These are phyloP conservation scores for Polygonum maritimum DNA, from an alignment of 148 eudicot genomes.

Conservation along the genomic window DNA sequence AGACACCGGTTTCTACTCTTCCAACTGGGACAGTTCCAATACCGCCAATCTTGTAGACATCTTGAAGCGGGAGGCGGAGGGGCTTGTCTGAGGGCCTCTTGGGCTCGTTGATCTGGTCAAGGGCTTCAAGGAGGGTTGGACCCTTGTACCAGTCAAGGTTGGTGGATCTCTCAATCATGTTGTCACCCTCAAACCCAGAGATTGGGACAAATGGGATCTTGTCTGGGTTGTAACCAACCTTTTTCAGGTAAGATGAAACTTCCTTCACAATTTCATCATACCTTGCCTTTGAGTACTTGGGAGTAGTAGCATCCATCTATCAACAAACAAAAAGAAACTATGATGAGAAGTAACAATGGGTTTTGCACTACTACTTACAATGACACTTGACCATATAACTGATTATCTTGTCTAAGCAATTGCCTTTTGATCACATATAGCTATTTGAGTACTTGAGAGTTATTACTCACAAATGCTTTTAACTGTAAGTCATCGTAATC, in stretches of 20 bases:
- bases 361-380: too few relatives aligned
- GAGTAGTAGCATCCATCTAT: conserved; percentile 42
- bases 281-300: conserved; percentile 35
- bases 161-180: conserved; percentile 38
- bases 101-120: conserved; percentile 29
- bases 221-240: conserved; percentile 37
- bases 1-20: conserved; percentile 29
- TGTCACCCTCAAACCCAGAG: conserved; percentile 37
- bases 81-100: conserved; percentile 38
- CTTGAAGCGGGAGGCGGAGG: conserved; percentile 36
- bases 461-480: too few relatives aligned
- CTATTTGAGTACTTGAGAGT: too few relatives aligned
- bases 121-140: conserved; percentile 38
- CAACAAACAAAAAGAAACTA: background rate
- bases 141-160: conserved; percentile 47
- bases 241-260: conserved; percentile 29
- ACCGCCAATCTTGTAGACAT: conserved; percentile 39
- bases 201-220: conserved; percentile 30
- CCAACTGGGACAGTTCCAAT: conserved; percentile 36
- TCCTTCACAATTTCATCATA: conserved; percentile 33
- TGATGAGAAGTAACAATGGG: too few relatives aligned
- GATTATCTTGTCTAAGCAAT: too few relatives aligned
- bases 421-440: too few relatives aligned
- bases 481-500: too few relatives aligned
- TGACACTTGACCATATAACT: too few relatives aligned